These are phyloP conservation scores for Agrocybe pediades DNA, from an alignment of 768 basidiomycete genomes.

Conservation along the genomic window DNA sequence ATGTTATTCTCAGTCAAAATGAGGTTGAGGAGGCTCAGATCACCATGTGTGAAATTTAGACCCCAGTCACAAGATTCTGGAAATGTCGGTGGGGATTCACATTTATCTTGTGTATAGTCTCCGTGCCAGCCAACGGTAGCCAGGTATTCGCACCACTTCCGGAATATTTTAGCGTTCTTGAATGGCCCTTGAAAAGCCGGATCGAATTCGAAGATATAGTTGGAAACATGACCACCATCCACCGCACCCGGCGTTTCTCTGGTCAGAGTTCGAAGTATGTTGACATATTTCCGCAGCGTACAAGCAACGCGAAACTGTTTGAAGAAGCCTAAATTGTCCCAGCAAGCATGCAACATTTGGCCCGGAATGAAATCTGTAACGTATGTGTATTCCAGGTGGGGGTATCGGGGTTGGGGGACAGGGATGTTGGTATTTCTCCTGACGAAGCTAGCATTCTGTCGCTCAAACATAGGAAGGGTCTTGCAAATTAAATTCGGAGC, in stretches of 20 bases:
- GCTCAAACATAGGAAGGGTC: background rate
- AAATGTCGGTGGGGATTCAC: background rate
- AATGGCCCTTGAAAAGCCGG: background rate
- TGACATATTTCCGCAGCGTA: conserved; percentile 26
- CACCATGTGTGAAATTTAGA: conserved; percentile 28
- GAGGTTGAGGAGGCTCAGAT: conserved; percentile 27
- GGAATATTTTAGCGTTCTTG: background rate
- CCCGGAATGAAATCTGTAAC: conserved; percentile 29
- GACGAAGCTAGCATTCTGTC: conserved; percentile 1
- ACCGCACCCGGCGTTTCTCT: conserved; percentile 1
- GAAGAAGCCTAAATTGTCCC: conserved; percentile 22
- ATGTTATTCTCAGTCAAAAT: conserved; percentile 25
- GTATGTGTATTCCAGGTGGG: conserved; percentile 8
- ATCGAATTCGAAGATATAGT: background rate
- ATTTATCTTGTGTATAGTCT: too few species aligned
- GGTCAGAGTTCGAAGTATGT: conserved; percentile 21
- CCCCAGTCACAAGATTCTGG: background rate
- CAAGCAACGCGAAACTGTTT: conserved; percentile 25
- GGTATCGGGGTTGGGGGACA: conserved; percentile 10
- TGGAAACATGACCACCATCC: background rate
- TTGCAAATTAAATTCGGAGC: conserved; percentile 9
- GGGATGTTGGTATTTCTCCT: conserved; percentile 10
- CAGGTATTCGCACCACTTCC: background rate
- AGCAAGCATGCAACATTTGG: conserved; percentile 20
- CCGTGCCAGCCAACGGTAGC: background rate